phyloP scores from a whole-genome alignment of 179 eudicot species.

The Silene vulgaris region DNA sequence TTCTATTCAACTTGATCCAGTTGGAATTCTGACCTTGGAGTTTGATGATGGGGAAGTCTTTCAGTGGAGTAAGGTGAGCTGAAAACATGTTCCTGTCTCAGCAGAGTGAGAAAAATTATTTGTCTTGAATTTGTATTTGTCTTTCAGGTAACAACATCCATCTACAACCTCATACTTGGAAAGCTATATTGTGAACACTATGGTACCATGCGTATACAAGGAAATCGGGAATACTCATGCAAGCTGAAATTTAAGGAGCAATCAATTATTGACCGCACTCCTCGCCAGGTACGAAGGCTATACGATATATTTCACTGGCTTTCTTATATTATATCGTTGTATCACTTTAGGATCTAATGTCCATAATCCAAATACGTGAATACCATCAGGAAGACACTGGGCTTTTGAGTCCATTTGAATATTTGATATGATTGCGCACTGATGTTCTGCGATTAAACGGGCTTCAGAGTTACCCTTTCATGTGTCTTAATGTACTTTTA shows the following conservation, averaged over 20 bases:
- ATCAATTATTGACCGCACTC: conserved; percentile 89
- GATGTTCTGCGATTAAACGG: neutral
- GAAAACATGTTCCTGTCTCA: neutral
- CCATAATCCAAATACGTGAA: neutral
- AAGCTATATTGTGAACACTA: conserved; percentile 91
- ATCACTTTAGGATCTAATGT: neutral
- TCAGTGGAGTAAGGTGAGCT: conserved; percentile 89
- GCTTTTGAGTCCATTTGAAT: conserved; percentile 1
- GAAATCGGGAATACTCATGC: conserved; percentile 66
- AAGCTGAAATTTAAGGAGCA: conserved; percentile 94
- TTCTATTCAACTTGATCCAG: conserved; percentile 93
- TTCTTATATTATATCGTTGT: neutral
- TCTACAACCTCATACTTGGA: conserved; percentile 90
- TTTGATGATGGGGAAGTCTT: conserved; percentile 96
- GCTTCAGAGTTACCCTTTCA: neutral
- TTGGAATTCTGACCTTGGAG: conserved; percentile 74
- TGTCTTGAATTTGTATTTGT: conserved; percentile 15
- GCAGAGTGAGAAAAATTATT: neutral
- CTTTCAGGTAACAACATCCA: conserved; percentile 87
- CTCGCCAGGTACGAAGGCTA: conserved; percentile 66
- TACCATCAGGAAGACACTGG: neutral
- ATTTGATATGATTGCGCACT: neutral
- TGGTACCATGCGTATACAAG: conserved; percentile 91
- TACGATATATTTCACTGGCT: neutral
- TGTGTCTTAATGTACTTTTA: neutral